Percentiles rank a stretch among this genome's conserved stretches.
Conservation (phyloP, 1,284 basidiomycete genomes). For the Moniliella sp. region DNA sequence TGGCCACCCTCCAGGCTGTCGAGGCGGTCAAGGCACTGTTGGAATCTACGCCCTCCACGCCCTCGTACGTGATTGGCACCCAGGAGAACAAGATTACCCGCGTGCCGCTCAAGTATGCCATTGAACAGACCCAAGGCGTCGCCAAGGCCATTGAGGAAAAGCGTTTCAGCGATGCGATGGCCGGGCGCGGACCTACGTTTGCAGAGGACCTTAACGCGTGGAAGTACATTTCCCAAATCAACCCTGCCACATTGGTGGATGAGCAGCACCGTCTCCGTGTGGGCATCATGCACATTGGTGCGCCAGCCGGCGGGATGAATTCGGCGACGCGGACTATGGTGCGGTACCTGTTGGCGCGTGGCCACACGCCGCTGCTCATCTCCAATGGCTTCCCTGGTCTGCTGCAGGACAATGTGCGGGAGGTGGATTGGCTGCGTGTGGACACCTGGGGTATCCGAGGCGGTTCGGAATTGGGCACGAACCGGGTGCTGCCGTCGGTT, state of each 20-base stretch:
- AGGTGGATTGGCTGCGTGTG: conserved; percentile 80
- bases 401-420: conserved; percentile 62
- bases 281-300: conserved; percentile 81
- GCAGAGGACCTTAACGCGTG: conserved; percentile 66
- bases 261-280: conserved; percentile 45
- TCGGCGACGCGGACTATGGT: conserved; percentile 82
- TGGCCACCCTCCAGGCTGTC: conserved; percentile 81
- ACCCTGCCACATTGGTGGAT: conserved; percentile 45
- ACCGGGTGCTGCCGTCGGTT: conserved; percentile 51
- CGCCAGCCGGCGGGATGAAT: conserved; percentile 95
- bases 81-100: conserved; percentile 84
- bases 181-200: conserved; percentile 76
- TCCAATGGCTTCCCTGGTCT: conserved; percentile 88
- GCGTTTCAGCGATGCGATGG: conserved; percentile 69
- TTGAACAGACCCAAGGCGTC: conserved; percentile 62
- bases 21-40: conserved; percentile 77
- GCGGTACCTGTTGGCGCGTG: conserved; percentile 73
- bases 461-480: conserved; percentile 90
- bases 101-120: conserved; percentile 75
- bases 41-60: conserved; percentile 67
- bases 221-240: conserved; percentile 35
- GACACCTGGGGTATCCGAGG: conserved; percentile 88
- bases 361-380: conserved; percentile 70
- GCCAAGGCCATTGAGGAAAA: conserved; percentile 58
- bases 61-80: conserved; percentile 91